phyloP scores from a whole-genome alignment of 2,329 filamentous ascomycete genomes.

The Podosphaera fusca region DNA sequence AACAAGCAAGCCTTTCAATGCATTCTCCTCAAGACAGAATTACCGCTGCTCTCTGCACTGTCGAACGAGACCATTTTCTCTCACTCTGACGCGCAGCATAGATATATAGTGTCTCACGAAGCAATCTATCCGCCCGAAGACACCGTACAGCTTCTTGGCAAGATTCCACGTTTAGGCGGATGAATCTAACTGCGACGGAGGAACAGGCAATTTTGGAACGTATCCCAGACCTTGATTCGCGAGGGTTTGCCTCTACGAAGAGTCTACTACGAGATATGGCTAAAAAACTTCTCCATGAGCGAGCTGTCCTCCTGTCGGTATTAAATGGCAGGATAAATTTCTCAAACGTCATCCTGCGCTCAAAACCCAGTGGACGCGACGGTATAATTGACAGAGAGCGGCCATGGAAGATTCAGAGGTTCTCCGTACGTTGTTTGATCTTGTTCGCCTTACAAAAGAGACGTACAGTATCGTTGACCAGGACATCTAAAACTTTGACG shows the following conservation, averaged over 20 bases:
- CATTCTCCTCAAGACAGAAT: too few species aligned
- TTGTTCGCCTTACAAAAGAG: slow-evolving; percentile 5
- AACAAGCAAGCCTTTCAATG: too few species aligned
- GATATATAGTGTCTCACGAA: too few species aligned
- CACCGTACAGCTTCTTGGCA: neutral
- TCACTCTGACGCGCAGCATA: too few species aligned
- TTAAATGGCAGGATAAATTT: slow-evolving; percentile 4
- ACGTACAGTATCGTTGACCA: slow-evolving; percentile 7
- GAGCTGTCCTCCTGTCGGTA: too few species aligned
- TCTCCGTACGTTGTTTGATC: slow-evolving; percentile 5
- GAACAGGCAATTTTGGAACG: slow-evolving; percentile 6
- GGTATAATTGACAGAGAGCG: slow-evolving; percentile 7
- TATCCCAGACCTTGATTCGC: slow-evolving; percentile 6
- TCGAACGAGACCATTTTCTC: too few species aligned
- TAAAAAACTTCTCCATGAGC: too few species aligned
- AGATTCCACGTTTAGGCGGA: neutral
- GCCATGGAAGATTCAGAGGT: slow-evolving; percentile 7
- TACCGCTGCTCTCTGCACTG: too few species aligned
- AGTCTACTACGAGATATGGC: too few species aligned
- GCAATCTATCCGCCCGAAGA: too few species aligned
- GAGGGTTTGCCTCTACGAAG: slow-evolving; percentile 5
- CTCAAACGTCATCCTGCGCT: slow-evolving; percentile 4
- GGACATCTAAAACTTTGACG: slow-evolving; percentile 4
- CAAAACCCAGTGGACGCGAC: slow-evolving; percentile 5
- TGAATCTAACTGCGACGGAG: slow-evolving; percentile 4